Evolutionary conservation across 2,329 filamentous ascomycete genomes (phyloP).

Genomic region (Didymosphaeria variabile): DNA sequence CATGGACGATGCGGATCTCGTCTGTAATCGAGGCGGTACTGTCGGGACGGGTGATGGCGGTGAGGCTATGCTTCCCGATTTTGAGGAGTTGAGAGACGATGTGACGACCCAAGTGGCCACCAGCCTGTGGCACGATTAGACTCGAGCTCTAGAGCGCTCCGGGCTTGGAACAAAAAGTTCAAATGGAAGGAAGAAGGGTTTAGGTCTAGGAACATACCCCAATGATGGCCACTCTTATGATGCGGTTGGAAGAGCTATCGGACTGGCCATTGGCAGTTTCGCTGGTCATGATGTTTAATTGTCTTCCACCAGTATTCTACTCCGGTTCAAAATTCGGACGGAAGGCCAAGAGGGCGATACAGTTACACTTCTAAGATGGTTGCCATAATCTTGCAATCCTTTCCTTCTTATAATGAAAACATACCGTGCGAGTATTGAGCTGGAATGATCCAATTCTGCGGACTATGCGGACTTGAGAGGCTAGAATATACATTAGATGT

Average conservation of each 20-base stretch:
- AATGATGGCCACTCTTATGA: conserved; percentile 5
- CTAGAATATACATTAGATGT: neutral
- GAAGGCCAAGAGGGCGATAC: neutral
- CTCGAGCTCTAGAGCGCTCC: neutral
- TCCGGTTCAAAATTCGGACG: neutral
- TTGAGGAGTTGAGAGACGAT: conserved; percentile 6
- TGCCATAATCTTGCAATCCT: too few relatives aligned
- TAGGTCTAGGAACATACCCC: conserved; percentile 4
- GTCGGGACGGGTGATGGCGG: conserved; percentile 59
- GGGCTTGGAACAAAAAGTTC: neutral
- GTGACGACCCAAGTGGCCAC: conserved; percentile 8
- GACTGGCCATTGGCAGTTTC: neutral
- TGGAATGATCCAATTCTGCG: neutral
- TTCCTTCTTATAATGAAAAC: too few relatives aligned
- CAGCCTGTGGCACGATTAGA: conserved; percentile 6
- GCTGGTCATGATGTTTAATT: neutral
- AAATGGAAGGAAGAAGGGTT: neutral
- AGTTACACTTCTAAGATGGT: too few relatives aligned
- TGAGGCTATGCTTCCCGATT: conserved; percentile 58
- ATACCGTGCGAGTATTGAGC: too few relatives aligned
- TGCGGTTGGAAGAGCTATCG: neutral
- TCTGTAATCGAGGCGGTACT: conserved; percentile 54
- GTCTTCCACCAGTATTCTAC: neutral
- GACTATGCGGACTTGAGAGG: neutral
- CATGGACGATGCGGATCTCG: conserved; percentile 50